These are phyloP conservation scores for Arabidopsis thaliana DNA, from an alignment of 345 rosid genomes.

Conservation along the genomic window TAIR10.1 NC_003071.7:8619001-8619500, in stretches of 20 bases:
- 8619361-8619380: constrained; percentile 63
- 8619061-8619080: constrained; percentile 33
- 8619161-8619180: constrained; percentile 99
- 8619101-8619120: constrained; percentile 7
- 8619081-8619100: constrained; percentile 27
- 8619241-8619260: constrained; percentile 21
- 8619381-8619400: constrained; percentile 89
- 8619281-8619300: constrained; percentile 13
- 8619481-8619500: constrained; percentile 84
- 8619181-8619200: constrained; percentile 96
- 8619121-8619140: neutral
- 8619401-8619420: constrained; percentile 80
- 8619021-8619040: constrained; percentile 87
- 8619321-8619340: constrained; percentile 20
- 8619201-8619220: constrained; percentile 92
- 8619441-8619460: constrained; percentile 86
- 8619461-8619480: constrained; percentile 90
- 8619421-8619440: constrained; percentile 78
- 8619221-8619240: constrained; percentile 52
- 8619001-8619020: constrained; percentile 95
- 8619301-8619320: neutral
- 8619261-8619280: constrained; percentile 3
- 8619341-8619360: neutral
- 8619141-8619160: constrained; percentile 21
- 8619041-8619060: constrained; percentile 90